Evolutionary conservation across 768 basidiomycete genomes (phyloP).

Genomic region (Suillus lakei): DNA sequence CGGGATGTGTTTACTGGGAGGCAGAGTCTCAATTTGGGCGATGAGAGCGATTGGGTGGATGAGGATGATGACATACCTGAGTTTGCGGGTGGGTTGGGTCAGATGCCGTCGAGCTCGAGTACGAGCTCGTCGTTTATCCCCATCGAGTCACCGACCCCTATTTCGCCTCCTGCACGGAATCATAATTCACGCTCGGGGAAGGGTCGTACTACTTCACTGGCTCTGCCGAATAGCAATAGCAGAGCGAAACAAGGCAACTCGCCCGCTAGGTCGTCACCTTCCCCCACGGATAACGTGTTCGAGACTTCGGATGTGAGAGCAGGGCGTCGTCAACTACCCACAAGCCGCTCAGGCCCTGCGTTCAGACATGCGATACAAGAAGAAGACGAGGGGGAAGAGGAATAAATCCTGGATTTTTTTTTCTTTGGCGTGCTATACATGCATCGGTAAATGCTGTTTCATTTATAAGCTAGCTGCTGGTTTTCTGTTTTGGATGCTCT

Average conservation of each 20-base stretch:
- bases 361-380: conserved; percentile 79
- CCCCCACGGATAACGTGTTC: conserved; percentile 55
- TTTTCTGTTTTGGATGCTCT: conserved; percentile 20
- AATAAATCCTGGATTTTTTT: conserved; percentile 33
- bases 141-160: conserved; percentile 45
- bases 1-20: conserved; percentile 84
- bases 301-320: conserved; percentile 55
- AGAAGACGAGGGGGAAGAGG: conserved; percentile 86
- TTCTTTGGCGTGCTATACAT: conserved; percentile 1
- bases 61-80: conserved; percentile 77
- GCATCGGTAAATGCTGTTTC: conserved; percentile 6
- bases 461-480: conserved; percentile 7
- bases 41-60: conserved; percentile 89
- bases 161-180: conserved; percentile 55
- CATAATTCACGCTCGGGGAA: conserved; percentile 45
- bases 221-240: conserved; percentile 30
- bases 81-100: conserved; percentile 82
- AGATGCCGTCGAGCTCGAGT: conserved; percentile 41
- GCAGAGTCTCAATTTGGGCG: conserved; percentile 61
- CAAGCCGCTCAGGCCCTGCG: conserved; percentile 69
- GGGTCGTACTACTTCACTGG: conserved; percentile 27
- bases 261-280: conserved; percentile 61
- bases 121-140: conserved; percentile 28
- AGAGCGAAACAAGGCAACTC: conserved; percentile 60
- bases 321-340: conserved; percentile 71